These are phyloP conservation scores for Fusarium solani-melongenae DNA, from an alignment of 2,329 filamentous ascomycete genomes.

Conservation along the genomic window DNA sequence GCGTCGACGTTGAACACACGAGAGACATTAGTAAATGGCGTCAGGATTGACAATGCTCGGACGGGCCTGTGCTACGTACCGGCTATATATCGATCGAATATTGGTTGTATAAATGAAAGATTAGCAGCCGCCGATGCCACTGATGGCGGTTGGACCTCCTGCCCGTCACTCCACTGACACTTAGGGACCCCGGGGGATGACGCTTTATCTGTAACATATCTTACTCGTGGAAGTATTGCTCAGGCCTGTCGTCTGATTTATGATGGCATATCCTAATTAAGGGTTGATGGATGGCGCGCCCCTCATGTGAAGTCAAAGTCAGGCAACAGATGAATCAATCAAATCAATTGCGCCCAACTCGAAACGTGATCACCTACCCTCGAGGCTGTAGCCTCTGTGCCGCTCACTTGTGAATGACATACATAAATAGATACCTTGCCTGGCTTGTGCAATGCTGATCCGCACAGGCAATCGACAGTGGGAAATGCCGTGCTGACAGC, in stretches of 20 bases:
- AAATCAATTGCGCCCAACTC: neutral
- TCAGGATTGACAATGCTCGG: neutral
- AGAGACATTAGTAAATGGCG: neutral
- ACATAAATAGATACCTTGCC: neutral
- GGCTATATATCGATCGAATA: neutral
- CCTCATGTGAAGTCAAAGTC: neutral
- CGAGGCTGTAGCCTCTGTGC: neutral
- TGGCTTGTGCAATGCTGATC: neutral
- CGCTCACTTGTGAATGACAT: neutral
- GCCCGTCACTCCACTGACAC: conserved; percentile 7
- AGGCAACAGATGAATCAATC: neutral
- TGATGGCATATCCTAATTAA: neutral
- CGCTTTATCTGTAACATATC: conserved; percentile 29
- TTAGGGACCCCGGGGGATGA: neutral
- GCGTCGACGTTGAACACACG: conserved; percentile 2
- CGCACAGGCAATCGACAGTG: neutral
- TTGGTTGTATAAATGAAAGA: neutral
- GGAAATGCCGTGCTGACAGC: conserved; percentile 1
- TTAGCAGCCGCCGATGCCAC: conserved; percentile 10
- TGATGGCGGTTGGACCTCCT: conserved; percentile 5
- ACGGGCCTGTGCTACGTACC: neutral
- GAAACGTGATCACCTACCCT: neutral
- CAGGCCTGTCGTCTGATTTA: neutral
- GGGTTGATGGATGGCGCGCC: neutral
- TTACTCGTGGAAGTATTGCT: conserved; percentile 7